Evolutionary conservation across 768 basidiomycete genomes (phyloP).

Genomic region (Tylopilus sp.): DNA sequence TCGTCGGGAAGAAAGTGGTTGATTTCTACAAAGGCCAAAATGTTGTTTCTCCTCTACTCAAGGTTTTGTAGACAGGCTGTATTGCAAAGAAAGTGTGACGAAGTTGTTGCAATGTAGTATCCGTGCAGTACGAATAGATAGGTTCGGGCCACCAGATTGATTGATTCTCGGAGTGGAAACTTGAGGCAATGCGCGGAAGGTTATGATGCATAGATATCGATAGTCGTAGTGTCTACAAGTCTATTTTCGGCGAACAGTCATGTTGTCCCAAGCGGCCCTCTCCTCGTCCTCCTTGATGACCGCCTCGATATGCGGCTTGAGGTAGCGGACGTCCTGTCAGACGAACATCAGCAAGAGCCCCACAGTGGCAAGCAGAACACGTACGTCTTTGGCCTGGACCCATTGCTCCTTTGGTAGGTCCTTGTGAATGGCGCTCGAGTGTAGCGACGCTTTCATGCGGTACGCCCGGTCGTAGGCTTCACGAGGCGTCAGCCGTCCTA

Average conservation of each 20-base stretch:
- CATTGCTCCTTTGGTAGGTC: constrained; percentile 80
- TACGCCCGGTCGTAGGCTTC: constrained; percentile 88
- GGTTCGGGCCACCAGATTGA: background rate
- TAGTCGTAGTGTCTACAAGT: constrained; percentile 28
- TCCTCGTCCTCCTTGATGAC: constrained; percentile 76
- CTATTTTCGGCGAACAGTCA: constrained; percentile 69
- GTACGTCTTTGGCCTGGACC: constrained; percentile 72
- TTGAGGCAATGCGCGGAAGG: background rate
- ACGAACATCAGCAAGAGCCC: constrained; percentile 7
- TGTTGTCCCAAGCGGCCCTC: constrained; percentile 76
- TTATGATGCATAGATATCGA: constrained; percentile 17
- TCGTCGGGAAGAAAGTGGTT: constrained; percentile 80
- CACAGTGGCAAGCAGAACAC: constrained; percentile 16
- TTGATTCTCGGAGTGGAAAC: background rate
- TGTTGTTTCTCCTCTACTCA: constrained; percentile 71
- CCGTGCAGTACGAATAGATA: constrained; percentile 13
- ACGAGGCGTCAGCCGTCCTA: constrained; percentile 72
- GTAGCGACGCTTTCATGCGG: constrained; percentile 79
- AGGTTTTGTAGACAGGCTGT: constrained; percentile 49
- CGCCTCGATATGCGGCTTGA: constrained; percentile 70
- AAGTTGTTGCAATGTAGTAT: constrained; percentile 10
- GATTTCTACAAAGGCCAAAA: constrained; percentile 78
- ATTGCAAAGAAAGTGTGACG: background rate
- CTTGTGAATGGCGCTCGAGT: constrained; percentile 74
- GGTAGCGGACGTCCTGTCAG: constrained; percentile 83